Base-by-base conservation (phyloP, 2,329 filamentous ascomycete genomes). In the Grosmannia penicillata region DNA sequence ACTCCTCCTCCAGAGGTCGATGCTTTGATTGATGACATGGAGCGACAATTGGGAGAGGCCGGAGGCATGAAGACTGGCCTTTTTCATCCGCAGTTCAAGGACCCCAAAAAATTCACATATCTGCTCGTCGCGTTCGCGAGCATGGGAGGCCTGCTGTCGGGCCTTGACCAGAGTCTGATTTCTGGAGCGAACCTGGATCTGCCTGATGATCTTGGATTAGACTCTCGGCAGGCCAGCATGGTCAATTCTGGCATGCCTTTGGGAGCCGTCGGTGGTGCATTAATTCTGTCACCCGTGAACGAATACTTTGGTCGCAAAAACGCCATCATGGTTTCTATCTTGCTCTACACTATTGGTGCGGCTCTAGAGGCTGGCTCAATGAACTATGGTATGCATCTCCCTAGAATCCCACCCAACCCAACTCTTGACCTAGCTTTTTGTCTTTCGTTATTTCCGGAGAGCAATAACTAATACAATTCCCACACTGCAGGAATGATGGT, bases 101-200 rank as follows among this genome's bases (percentile, higher is more conserved):
- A 63, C 6, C 50, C 52, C 4, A 36, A 32, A 8, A 57, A 74
- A 49, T 84, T 82, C 53, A 83, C 78, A 21, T 79, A 68, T 61
- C 57, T 79, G 14, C 64, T 82, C 13, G 75, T 81, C 32, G 72
- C 66, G 1, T 83, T 83, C 48, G 78, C 78, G n/a, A 79, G 74
- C 14, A 80, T 83, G 75, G 78, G 79, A 36, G 79, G 79, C 52
- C 60, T 84, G 18, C 68, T 83, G 1, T 81, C 75, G 2, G 79
- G 79, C 43, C 64, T 84, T 17, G 79, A 84, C 50, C 79, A 84
- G 56, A 79, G 73, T 33, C 61, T 83, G 40, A 84, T 84, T 49
- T 77, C 70, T 11, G 79, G 79, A 37, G 79, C 79, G 36, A 78
- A 79, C 49, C 60, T 83, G 4, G 78, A 70, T 51, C 60, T 83